phyloP scores from a whole-genome alignment of 345 rosid species.

The Chamaenerion angustifolium region DNA sequence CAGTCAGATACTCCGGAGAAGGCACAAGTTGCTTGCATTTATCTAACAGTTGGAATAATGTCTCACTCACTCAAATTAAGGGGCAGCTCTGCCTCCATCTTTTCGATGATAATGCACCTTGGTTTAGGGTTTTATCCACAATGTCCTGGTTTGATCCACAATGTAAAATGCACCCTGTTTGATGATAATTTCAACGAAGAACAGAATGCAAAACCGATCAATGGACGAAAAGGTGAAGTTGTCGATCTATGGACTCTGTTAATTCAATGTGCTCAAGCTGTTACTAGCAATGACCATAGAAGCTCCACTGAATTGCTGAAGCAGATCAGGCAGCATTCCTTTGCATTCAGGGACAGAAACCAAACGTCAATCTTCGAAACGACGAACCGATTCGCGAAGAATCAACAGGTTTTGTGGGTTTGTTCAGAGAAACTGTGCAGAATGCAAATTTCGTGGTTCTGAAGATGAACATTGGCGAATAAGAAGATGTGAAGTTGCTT shows the following conservation, averaged over 20 bases:
- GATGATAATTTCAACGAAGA: neutral
- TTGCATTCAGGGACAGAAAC: slow-evolving; percentile 20
- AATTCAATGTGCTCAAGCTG: slow-evolving; percentile 21
- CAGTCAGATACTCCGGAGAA: no score
- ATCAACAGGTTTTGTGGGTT: slow-evolving; percentile 52
- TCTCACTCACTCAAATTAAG: no score
- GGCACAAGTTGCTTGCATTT: no score
- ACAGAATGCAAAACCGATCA: neutral
- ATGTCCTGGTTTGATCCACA: slow-evolving; percentile 14
- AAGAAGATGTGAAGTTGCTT: slow-evolving; percentile 42
- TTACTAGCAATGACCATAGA: slow-evolving; percentile 16
- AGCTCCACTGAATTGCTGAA: slow-evolving; percentile 15
- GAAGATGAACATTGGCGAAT: slow-evolving; percentile 59
- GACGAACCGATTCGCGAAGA: no score
- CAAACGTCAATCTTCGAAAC: no score
- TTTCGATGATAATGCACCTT: no score
- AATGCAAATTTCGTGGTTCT: slow-evolving; percentile 60
- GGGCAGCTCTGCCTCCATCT: no score
- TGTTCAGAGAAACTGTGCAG: slow-evolving; percentile 67
- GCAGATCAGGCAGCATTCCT: slow-evolving; percentile 23
- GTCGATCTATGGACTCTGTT: slow-evolving; percentile 23
- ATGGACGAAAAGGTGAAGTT: slow-evolving; percentile 2
- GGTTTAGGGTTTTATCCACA: no score
- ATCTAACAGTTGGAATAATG: no score
- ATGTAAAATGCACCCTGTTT: neutral